Percentiles rank a stretch among this genome's conserved stretches.
These are phyloP conservation scores for Bipolaris bicolor DNA, from an alignment of 2,329 filamentous ascomycete genomes.

Conservation along the genomic window DNA sequence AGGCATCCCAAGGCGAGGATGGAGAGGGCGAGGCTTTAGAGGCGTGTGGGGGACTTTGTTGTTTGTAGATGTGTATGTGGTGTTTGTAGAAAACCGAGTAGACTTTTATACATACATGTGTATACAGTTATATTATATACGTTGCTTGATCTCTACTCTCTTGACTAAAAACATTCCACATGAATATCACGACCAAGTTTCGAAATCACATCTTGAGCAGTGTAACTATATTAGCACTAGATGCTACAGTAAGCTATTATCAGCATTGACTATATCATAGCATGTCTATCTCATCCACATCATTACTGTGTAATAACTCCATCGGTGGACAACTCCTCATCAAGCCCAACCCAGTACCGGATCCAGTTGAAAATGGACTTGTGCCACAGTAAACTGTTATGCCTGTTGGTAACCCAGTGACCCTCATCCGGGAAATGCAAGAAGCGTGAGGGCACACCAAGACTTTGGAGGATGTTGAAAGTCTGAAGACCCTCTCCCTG, in stretches of 20 bases:
- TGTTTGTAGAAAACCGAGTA: no score
- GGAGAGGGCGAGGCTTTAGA: conserved; percentile 6
- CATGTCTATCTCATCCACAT: neutral
- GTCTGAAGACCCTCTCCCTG: conserved; percentile 82
- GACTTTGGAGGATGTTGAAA: conserved; percentile 83
- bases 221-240: no score
- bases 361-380: conserved; percentile 53
- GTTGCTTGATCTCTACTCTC: no score
- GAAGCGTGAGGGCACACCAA: conserved; percentile 75
- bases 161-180: no score
- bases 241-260: no score
- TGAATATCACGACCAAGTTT: no score
- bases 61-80: neutral
- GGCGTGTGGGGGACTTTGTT: neutral
- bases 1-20: conserved; percentile 11
- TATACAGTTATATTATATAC: neutral
- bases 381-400: conserved; percentile 91
- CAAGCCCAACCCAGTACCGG: conserved; percentile 39
- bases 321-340: conserved; percentile 39
- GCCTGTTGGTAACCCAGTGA: conserved; percentile 84
- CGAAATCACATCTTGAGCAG: no score
- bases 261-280: neutral
- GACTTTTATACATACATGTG: no score
- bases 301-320: conserved; percentile 41
- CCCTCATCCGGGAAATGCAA: conserved; percentile 81